These are phyloP conservation scores for Nymphaea colorata DNA, from an alignment of 164 flowering plant genomes.

Conservation along the genomic window DNA sequence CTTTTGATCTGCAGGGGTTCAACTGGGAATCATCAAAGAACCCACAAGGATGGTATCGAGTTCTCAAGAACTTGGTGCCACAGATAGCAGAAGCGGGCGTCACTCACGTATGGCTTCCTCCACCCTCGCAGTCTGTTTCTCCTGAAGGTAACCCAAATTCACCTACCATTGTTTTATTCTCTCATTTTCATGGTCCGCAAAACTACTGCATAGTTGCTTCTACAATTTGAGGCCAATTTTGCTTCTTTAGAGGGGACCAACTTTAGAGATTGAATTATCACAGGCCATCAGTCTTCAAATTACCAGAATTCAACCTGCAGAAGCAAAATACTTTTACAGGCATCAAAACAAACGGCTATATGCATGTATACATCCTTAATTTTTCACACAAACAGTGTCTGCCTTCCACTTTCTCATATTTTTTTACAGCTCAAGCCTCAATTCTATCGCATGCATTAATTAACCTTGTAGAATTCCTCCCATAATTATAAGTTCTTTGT, in stretches of 20 bases:
- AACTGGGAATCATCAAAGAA: slow-evolving; percentile 63
- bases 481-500: no score
- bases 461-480: background rate
- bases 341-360: no score
- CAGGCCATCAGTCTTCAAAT: no score
- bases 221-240: no score
- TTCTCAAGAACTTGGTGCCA: slow-evolving; percentile 21
- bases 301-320: no score
- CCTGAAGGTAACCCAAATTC: slow-evolving; percentile 30
- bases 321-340: no score
- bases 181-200: no score
- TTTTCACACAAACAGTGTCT: background rate
- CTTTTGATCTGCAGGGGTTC: slow-evolving; percentile 37
- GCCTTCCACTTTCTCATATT: background rate
- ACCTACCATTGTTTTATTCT: no score
- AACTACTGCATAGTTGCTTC: no score
- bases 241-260: no score
- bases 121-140: slow-evolving; percentile 53
- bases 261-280: no score
- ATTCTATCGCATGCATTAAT: background rate
- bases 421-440: background rate
- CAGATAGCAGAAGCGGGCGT: slow-evolving; percentile 50
- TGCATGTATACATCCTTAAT: no score
- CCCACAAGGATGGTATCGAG: slow-evolving; percentile 54
- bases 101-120: slow-evolving; percentile 82